These are phyloP conservation scores for Fusarium sp. DNA, from an alignment of 2,329 filamentous ascomycete genomes.

Conservation along the genomic window DNA sequence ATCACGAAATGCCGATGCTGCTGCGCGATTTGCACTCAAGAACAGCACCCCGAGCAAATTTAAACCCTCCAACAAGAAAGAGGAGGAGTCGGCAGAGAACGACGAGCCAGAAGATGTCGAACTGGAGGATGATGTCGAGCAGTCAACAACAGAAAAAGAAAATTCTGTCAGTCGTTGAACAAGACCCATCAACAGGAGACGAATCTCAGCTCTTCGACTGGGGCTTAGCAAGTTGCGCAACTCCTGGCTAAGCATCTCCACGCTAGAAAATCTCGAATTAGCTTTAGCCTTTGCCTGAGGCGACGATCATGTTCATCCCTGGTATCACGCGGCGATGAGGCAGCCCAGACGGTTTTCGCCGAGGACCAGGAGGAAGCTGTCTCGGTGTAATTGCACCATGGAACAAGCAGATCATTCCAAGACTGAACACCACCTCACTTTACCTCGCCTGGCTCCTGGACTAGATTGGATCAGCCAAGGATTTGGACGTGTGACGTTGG, in stretches of 20 bases:
- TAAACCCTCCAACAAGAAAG: neutral
- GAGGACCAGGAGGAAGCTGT: slow-evolving; percentile 1
- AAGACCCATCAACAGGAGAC: slow-evolving; percentile 14
- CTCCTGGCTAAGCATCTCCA: slow-evolving; percentile 24
- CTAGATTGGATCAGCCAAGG: slow-evolving; percentile 30
- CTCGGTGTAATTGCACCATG: slow-evolving; percentile 11
- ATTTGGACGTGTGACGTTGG: slow-evolving; percentile 31
- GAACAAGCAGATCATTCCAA: slow-evolving; percentile 20
- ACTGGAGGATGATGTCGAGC: neutral
- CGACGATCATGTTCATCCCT: slow-evolving; percentile 27
- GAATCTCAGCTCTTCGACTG: slow-evolving; percentile 7
- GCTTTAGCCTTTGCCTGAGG: slow-evolving; percentile 18
- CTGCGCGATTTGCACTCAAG: slow-evolving; percentile 26
- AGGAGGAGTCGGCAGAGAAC: neutral
- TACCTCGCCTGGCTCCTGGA: slow-evolving; percentile 1
- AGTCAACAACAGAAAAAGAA: neutral
- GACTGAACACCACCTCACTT: neutral
- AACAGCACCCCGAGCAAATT: slow-evolving; percentile 32
- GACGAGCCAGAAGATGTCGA: neutral
- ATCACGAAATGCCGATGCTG: slow-evolving; percentile 4
- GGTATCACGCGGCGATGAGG: slow-evolving; percentile 19
- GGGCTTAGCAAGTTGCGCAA: slow-evolving; percentile 35
- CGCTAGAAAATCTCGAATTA: slow-evolving; percentile 10
- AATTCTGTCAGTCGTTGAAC: neutral
- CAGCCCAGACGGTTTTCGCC: neutral